Conservation (phyloP, 2,329 filamentous ascomycete species). For the Elsinoe batatas region DNA sequence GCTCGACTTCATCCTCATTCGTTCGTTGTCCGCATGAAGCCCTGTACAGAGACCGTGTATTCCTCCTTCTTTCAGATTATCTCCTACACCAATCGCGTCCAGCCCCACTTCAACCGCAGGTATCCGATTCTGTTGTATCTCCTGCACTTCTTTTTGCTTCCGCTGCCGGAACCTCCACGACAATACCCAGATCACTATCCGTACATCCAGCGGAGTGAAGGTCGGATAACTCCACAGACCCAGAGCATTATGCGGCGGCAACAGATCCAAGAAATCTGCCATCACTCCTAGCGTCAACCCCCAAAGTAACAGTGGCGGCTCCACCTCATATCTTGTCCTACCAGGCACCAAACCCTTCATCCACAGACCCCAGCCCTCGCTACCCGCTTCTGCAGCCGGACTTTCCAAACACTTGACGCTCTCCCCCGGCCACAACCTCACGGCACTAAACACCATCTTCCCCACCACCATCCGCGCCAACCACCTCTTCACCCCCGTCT, state of each 20-base stretch:
- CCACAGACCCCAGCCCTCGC: neutral
- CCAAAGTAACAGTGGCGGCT: slow-evolving; percentile 52
- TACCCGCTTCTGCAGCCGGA: slow-evolving; percentile 18
- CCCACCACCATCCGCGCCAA: slow-evolving; percentile 50
- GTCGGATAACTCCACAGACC: slow-evolving; percentile 58
- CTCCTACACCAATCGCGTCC: slow-evolving; percentile 19
- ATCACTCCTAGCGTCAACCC: slow-evolving; percentile 58
- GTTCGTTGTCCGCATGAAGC: neutral
- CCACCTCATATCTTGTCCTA: slow-evolving; percentile 15
- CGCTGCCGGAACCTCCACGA: slow-evolving; percentile 48
- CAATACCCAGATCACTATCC: slow-evolving; percentile 49
- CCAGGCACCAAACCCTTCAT: neutral
- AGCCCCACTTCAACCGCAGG: slow-evolving; percentile 21
- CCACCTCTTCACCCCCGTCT: slow-evolving; percentile 44
- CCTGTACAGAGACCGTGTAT: slow-evolving; percentile 11
- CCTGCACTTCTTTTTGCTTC: slow-evolving; percentile 29
- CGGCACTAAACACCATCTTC: slow-evolving; percentile 58
- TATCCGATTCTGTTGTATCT: slow-evolving; percentile 11
- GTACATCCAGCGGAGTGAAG: slow-evolving; percentile 54
- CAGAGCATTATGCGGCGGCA: slow-evolving; percentile 54
- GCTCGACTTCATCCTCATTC: slow-evolving; percentile 16
- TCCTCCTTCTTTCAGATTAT: slow-evolving; percentile 11
- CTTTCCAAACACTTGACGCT: slow-evolving; percentile 45
- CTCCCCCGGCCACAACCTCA: slow-evolving; percentile 52
- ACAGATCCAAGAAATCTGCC: slow-evolving; percentile 56